These are phyloP conservation scores for Cystobasidium tubakii DNA, from an alignment of 768 basidiomycete genomes.

Conservation along the genomic window DNA sequence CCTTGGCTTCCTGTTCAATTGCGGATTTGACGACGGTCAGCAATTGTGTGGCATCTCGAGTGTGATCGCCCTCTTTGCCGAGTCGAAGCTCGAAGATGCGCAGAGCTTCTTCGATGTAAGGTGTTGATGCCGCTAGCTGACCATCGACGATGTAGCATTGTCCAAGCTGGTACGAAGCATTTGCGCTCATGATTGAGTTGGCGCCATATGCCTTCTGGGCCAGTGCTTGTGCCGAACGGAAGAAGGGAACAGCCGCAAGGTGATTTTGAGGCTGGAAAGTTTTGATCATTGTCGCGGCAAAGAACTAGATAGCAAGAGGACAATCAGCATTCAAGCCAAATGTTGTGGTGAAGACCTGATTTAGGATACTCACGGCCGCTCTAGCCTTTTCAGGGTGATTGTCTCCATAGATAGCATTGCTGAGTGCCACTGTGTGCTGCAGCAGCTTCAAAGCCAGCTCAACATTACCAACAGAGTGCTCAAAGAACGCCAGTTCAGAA, in stretches of 20 bases:
- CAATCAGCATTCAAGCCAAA: not conserved
- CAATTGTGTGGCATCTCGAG: slow-evolving; percentile 49
- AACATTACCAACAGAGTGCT: slow-evolving; percentile 50
- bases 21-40: slow-evolving; percentile 48
- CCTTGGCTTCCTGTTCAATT: slow-evolving; percentile 46
- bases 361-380: slow-evolving; percentile 48
- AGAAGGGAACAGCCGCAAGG: slow-evolving; percentile 48
- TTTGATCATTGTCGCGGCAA: slow-evolving; percentile 50
- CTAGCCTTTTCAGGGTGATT: slow-evolving; percentile 50
- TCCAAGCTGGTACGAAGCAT: slow-evolving; percentile 49
- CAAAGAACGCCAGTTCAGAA: slow-evolving; percentile 52
- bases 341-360: not conserved
- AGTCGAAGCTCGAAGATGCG: slow-evolving; percentile 49
- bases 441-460: slow-evolving; percentile 48
- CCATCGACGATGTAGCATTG: slow-evolving; percentile 50
- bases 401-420: slow-evolving; percentile 50
- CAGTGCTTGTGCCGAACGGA: slow-evolving; percentile 46
- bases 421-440: slow-evolving; percentile 50
- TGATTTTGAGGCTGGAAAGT: slow-evolving; percentile 42
- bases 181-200: slow-evolving; percentile 49
- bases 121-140: slow-evolving; percentile 48
- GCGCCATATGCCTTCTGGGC: slow-evolving; percentile 49
- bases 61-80: slow-evolving; percentile 49
- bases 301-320: slow-evolving; percentile 43
- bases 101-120: slow-evolving; percentile 45